phyloP scores from a whole-genome alignment of 768 basidiomycete species.

The Russula sp. region DNA sequence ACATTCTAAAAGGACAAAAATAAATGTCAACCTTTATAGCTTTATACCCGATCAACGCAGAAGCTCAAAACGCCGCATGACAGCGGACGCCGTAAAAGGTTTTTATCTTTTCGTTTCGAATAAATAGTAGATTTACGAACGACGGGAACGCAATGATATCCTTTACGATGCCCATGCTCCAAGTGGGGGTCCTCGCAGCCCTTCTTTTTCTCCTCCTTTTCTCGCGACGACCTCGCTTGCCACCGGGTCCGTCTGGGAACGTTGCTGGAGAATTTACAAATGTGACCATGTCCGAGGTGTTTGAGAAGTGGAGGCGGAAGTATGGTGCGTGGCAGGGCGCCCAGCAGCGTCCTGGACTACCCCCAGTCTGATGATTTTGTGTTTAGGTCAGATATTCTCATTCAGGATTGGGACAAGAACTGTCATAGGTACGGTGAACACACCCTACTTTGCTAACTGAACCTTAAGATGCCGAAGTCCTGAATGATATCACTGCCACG shows the following conservation, averaged over 20 bases:
- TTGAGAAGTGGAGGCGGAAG: slow-evolving; percentile 12
- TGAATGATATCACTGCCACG: slow-evolving; percentile 13
- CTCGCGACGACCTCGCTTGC: slow-evolving; percentile 7
- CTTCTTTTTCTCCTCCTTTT: background rate
- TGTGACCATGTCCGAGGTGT: background rate
- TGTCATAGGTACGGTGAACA: slow-evolving; percentile 9
- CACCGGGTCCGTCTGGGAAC: slow-evolving; percentile 18
- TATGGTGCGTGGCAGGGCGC: slow-evolving; percentile 5
- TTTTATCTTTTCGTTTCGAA: background rate
- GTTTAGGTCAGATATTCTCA: slow-evolving; percentile 26
- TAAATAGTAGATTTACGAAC: background rate
- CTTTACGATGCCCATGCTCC: background rate
- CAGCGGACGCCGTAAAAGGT: background rate
- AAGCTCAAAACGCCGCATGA: background rate
- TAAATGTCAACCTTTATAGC: background rate
- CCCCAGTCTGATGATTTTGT: background rate
- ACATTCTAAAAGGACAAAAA: background rate
- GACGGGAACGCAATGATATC: background rate
- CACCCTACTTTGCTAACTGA: background rate
- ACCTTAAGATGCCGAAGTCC: slow-evolving; percentile 10
- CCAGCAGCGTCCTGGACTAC: too few relatives aligned
- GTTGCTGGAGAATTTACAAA: slow-evolving; percentile 10
- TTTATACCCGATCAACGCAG: background rate
- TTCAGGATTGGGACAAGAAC: slow-evolving; percentile 15
- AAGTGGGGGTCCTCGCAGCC: background rate